Evolutionary conservation across 2,329 filamentous ascomycete species (phyloP), one percentile per base, ranked within the genome.

Genomic region (Fusarium succisae): DNA sequence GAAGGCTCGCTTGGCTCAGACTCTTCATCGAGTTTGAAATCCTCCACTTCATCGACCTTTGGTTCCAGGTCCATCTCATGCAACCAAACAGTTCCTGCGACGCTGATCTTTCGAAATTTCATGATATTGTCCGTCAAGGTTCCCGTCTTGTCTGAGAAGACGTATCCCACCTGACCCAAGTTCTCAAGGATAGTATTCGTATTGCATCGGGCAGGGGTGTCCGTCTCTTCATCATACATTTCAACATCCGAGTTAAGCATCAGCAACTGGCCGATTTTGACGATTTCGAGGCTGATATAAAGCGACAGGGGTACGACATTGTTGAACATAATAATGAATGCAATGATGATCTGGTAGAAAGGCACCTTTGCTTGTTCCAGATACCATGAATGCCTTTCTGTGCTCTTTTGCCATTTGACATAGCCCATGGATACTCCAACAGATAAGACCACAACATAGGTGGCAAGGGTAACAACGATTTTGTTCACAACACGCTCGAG

Each of bases 161-260:
- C 90, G 78, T 97, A 96, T 74, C 88, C 94, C 68, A 98, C 91
- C 83, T 98, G 96, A 1, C 95, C 95, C 2, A 98, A 86, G 78
- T 98, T 96, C 79, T 98, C 95, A 68, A 98, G 91, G 79, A 98
- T 98, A 1, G 96, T 98, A 37, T 96, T 97, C 2, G 95, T 98
- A 74, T 96, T 94, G 75, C 95, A 95, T 75, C 94, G 91, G 76
- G 96, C 94, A 1, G 96, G 95, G 0, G 94, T 98, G 77, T 98
- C 90, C 7, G 92, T 92, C 47, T 90, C 90, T 66, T 92, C 90
- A 77, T 98, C 94, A 79, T 97, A 98, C 95, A 98, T 98, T 75
- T 95, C 92, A 60, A 96, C 83, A 78, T 98, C 95, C 28, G 85
- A 85, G 74, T 95, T 95, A 63, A 97, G 82, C 80, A 97, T 89